These are phyloP conservation scores for Chionographis japonica DNA, from an alignment of 106 monocot genomes.

Conservation along the genomic window DNA sequence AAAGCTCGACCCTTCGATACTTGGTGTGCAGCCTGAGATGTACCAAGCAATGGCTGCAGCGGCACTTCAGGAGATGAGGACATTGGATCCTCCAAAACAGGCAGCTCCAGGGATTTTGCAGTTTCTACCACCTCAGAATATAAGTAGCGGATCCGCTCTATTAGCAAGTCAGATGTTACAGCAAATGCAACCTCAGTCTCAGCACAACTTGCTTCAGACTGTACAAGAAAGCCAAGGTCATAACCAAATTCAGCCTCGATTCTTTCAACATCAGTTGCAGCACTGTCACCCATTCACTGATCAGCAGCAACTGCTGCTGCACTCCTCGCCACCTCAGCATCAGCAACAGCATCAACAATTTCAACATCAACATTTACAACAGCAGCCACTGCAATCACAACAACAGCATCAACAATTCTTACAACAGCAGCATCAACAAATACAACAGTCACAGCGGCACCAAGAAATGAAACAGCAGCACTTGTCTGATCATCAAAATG, in stretches of 20 bases:
- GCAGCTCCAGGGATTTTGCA: slow-evolving; percentile 27
- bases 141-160: slow-evolving; percentile 10
- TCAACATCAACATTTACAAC: too few species aligned
- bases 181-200: slow-evolving; percentile 37
- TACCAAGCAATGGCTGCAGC: slow-evolving; percentile 66
- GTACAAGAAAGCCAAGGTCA: slow-evolving; percentile 32
- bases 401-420: slow-evolving; percentile 5
- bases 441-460: slow-evolving; percentile 3
- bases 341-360: too few species aligned
- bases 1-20: slow-evolving; percentile 51
- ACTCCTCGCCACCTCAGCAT: too few species aligned
- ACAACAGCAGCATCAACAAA: neutral
- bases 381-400: neutral
- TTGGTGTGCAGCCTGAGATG: slow-evolving; percentile 63
- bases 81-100: slow-evolving; percentile 48
- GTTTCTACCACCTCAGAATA: slow-evolving; percentile 47
- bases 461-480: slow-evolving; percentile 10
- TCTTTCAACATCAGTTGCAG: slow-evolving; percentile 38
- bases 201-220: slow-evolving; percentile 30
- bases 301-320: slow-evolving; percentile 19
- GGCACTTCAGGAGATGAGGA: slow-evolving; percentile 57
- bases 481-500: slow-evolving; percentile 20
- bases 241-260: slow-evolving; percentile 19
- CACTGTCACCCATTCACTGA: slow-evolving; percentile 20
- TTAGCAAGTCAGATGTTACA: slow-evolving; percentile 37